phyloP scores from a whole-genome alignment of 73 alveolate genomes.

The Tetrahymena thermophila region DNA sequence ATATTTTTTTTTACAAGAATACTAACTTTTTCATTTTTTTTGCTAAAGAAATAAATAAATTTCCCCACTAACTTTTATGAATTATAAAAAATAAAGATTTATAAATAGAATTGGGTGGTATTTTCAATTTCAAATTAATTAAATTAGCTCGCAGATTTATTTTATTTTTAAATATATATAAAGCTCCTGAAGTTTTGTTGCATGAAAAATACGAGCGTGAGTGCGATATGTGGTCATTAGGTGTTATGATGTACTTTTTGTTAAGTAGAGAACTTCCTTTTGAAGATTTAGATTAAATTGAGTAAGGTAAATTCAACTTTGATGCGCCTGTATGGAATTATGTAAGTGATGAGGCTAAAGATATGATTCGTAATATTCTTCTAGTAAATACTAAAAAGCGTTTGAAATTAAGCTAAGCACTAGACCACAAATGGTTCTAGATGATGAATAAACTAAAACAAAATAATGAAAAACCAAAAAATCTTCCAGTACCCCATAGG shows the following conservation, averaged over 20 bases:
- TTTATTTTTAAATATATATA: not conserved
- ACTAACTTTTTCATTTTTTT: too few relatives aligned
- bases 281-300: not conserved
- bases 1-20: too few relatives aligned
- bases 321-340: slow-evolving; percentile 1
- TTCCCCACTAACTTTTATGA: too few relatives aligned
- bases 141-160: too few relatives aligned
- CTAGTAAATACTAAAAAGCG: not conserved
- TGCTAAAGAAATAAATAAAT: too few relatives aligned
- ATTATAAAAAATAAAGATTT: too few relatives aligned
- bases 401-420: not conserved
- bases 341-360: slow-evolving; percentile 12
- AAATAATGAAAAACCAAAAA: not conserved
- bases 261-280: not conserved
- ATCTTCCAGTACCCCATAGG: not conserved
- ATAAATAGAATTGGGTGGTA: too few relatives aligned
- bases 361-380: slow-evolving; percentile 4
- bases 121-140: too few relatives aligned
- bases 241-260: not conserved
- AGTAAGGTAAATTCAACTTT: not conserved
- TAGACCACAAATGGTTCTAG: not conserved
- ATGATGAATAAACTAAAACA: not conserved
- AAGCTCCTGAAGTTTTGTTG: not conserved
- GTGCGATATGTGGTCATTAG: not conserved
- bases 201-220: not conserved